phyloP scores from a whole-genome alignment of 352 stramenopile genomes.

The Globisporangium orthogonon region DNA sequence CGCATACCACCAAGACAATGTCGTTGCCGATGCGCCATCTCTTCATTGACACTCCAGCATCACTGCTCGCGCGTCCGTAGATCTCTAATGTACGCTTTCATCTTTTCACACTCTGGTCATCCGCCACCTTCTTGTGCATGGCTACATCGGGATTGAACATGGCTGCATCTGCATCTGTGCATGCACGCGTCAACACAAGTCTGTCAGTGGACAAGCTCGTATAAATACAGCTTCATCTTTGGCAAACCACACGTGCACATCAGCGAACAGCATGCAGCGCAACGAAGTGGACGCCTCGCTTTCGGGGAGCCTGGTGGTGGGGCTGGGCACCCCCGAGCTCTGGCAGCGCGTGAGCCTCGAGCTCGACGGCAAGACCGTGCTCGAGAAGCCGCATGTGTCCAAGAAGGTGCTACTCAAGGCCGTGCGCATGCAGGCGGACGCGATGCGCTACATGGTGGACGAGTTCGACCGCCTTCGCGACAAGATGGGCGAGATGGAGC shows the following conservation, averaged over 20 bases:
- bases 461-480: conserved; percentile 76
- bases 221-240: no score
- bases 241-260: no score
- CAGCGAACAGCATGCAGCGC: conserved; percentile 45
- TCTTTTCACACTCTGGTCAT: not conserved
- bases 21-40: not conserved
- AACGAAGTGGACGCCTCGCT: conserved; percentile 76
- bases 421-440: conserved; percentile 75
- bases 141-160: not conserved
- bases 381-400: conserved; percentile 72
- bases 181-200: no score
- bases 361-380: conserved; percentile 70
- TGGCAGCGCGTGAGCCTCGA: conserved; percentile 77
- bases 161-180: not conserved
- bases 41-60: not conserved
- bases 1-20: no score
- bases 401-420: conserved; percentile 84
- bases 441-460: conserved; percentile 79
- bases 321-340: conserved; percentile 66
- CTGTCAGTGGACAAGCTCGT: no score
- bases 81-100: not conserved
- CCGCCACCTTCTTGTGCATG: not conserved
- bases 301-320: conserved; percentile 42
- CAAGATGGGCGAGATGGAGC: conserved; percentile 76
- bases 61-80: not conserved